phyloP scores from a whole-genome alignment of 2,329 filamentous ascomycete species.

The Aspergillus jensenii region DNA sequence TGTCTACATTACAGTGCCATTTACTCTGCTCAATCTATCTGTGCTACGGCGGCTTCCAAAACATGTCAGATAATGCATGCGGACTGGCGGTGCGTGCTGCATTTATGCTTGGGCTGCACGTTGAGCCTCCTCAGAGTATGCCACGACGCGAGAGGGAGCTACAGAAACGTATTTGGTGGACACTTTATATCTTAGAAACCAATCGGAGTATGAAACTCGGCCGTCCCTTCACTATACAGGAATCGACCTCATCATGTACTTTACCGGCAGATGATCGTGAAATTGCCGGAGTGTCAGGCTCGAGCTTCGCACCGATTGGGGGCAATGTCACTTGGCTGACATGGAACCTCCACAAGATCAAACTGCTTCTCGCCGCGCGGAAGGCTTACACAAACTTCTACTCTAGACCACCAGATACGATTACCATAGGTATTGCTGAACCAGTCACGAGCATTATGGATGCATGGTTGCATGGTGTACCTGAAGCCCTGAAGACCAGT shows the following conservation, averaged over 20 bases:
- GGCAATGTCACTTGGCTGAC: constrained; percentile 18
- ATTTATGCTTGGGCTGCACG: neutral
- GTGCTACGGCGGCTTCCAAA: constrained; percentile 4
- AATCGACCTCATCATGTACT: neutral
- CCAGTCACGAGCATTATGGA: neutral
- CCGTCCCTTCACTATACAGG: constrained; percentile 12
- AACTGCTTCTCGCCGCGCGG: constrained; percentile 12
- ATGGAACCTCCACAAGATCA: constrained; percentile 13
- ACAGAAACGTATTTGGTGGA: constrained; percentile 5
- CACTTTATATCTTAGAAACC: constrained; percentile 14
- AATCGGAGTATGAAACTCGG: constrained; percentile 20
- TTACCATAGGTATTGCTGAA: neutral
- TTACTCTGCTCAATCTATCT: constrained; percentile 3
- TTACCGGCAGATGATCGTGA: constrained; percentile 13
- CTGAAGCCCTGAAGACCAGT: neutral
- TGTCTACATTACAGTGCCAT: constrained; percentile 8
- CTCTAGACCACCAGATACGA: neutral
- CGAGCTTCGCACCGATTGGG: constrained; percentile 14
- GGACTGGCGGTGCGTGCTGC: neutral
- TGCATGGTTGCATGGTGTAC: neutral
- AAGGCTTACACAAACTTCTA: constrained; percentile 15
- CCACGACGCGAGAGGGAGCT: neutral
- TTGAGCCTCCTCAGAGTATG: neutral
- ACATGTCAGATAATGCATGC: constrained; percentile 3
- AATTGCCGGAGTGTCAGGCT: constrained; percentile 11